Conservation (phyloP, 2,329 filamentous ascomycete genomes). For the Xylaria sp. region DNA sequence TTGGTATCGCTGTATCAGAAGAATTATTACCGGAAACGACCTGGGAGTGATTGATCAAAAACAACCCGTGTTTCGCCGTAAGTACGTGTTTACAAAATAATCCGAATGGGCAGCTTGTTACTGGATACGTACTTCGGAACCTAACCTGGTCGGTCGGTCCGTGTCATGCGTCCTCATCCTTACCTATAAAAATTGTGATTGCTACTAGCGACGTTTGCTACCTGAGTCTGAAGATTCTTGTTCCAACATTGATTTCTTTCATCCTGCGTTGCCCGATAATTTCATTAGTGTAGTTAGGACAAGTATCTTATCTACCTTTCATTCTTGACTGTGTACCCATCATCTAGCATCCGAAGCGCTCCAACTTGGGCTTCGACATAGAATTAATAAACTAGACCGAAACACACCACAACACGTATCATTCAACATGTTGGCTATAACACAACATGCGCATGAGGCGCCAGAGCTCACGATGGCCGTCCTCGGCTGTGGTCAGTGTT, state of each 20-base stretch:
- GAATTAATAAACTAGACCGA: background rate
- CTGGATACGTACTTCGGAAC: background rate
- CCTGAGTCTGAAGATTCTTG: background rate
- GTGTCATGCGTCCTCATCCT: background rate
- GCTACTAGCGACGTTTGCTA: background rate
- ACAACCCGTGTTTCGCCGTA: conserved; percentile 6
- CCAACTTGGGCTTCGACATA: background rate
- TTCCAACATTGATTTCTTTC: background rate
- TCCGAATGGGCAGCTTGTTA: conserved; percentile 13
- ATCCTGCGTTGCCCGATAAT: background rate
- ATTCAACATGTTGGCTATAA: conserved; percentile 41
- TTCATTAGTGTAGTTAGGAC: too few relatives aligned
- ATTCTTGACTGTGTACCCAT: background rate
- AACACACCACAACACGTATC: background rate
- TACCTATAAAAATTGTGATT: conserved; percentile 14
- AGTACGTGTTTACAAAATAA: conserved; percentile 12
- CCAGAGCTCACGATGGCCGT: conserved; percentile 74
- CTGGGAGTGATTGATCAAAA: background rate
- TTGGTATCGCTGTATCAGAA: conserved; percentile 1
- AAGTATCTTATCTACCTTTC: background rate
- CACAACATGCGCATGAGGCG: conserved; percentile 44
- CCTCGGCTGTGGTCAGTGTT: conserved; percentile 74
- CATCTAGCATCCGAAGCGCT: background rate
- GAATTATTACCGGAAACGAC: conserved; percentile 22
- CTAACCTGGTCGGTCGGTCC: too few relatives aligned